These are phyloP conservation scores for Camellia lanceoleosa DNA, from an alignment of 148 eudicot genomes.

Conservation along the genomic window DNA sequence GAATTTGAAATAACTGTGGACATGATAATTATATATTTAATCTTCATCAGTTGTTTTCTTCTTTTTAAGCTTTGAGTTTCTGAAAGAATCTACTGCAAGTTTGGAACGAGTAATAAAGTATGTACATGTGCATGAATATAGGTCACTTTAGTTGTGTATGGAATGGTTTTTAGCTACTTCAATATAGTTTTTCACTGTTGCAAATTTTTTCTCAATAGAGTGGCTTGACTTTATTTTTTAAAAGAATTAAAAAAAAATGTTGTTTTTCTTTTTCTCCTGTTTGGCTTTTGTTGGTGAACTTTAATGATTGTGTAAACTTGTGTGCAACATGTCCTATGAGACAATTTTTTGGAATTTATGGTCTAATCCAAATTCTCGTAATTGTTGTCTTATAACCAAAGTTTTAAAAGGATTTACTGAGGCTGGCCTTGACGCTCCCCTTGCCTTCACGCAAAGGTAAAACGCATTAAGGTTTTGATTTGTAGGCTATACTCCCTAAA, in stretches of 20 bases:
- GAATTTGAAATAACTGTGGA: not conserved
- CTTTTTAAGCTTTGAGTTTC: too few relatives aligned
- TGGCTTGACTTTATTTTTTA: not conserved
- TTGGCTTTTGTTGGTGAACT: not conserved
- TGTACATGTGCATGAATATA: not conserved
- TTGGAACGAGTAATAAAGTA: not conserved
- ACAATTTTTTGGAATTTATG: not conserved
- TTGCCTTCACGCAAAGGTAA: too few relatives aligned
- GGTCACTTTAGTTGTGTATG: not conserved
- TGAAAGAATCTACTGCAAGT: not conserved
- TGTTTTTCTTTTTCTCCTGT: not conserved
- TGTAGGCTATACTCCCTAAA: too few relatives aligned
- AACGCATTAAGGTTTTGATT: too few relatives aligned
- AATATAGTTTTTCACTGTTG: not conserved
- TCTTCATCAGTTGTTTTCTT: not conserved
- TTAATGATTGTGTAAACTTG: not conserved
- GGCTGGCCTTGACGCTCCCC: too few relatives aligned
- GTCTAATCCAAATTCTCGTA: not conserved
- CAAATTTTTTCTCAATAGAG: not conserved
- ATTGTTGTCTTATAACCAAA: not conserved
- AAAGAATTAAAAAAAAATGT: too few relatives aligned
- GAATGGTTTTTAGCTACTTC: not conserved
- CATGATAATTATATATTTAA: not conserved
- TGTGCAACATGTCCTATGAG: not conserved
- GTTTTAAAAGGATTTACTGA: too few relatives aligned